Percentiles rank a stretch among this genome's conserved stretches.
Evolutionary conservation across 108 stramenopile genomes (phyloP).

Genomic region (Pseudonitzschia delicatissima): DNA sequence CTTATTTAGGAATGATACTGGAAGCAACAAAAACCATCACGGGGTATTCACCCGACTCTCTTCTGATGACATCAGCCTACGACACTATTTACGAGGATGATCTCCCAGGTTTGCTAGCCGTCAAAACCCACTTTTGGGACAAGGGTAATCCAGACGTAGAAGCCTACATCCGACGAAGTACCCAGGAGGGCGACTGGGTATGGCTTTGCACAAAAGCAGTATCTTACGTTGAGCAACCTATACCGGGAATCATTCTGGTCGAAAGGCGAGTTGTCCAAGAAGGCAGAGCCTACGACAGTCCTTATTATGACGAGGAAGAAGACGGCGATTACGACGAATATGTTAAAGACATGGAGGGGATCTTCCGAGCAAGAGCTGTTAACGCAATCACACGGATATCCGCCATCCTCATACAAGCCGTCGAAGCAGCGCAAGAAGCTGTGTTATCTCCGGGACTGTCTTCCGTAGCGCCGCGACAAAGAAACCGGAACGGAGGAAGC

Average conservation of each 20-base stretch:
- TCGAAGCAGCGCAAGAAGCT: constrained; percentile 46
- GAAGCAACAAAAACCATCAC: constrained; percentile 80
- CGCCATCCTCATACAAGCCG: constrained; percentile 63
- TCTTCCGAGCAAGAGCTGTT: constrained; percentile 30
- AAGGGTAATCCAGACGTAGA: constrained; percentile 69
- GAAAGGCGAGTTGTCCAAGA: constrained; percentile 32
- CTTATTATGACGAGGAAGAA: constrained; percentile 23
- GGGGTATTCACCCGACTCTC: constrained; percentile 67
- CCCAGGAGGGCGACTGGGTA: constrained; percentile 66
- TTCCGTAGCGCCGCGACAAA: not conserved
- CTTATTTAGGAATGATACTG: constrained; percentile 65
- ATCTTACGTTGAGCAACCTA: constrained; percentile 58
- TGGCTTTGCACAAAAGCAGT: constrained; percentile 75
- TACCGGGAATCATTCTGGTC: constrained; percentile 64
- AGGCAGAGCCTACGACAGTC: not conserved
- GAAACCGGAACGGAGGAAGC: not conserved
- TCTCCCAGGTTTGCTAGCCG: constrained; percentile 62
- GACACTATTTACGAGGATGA: constrained; percentile 79
- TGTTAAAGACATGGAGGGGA: constrained; percentile 14
- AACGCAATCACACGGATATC: constrained; percentile 66
- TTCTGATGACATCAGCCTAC: constrained; percentile 82
- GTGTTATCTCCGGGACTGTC: constrained; percentile 17
- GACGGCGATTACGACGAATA: constrained; percentile 16
- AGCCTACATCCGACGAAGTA: constrained; percentile 62
- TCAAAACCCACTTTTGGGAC: constrained; percentile 87